phyloP scores from a whole-genome alignment of 2,329 filamentous ascomycete genomes.

The Phaeosphaeria sp. region DNA sequence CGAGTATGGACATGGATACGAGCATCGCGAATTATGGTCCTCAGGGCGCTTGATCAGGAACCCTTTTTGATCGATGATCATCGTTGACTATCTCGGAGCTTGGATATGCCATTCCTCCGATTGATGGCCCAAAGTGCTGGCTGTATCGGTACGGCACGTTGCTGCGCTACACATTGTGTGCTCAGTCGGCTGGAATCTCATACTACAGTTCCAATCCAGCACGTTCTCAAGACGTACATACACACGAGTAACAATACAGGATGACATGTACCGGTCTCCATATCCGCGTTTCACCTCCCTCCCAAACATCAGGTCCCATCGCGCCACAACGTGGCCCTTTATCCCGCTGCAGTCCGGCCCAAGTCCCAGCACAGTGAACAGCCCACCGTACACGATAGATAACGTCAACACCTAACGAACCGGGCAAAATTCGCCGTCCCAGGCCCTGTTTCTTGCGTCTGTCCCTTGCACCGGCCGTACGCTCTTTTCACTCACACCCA shows the following conservation, averaged over 20 bases:
- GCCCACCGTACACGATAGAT: background rate
- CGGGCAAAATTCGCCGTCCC: background rate
- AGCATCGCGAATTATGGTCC: background rate
- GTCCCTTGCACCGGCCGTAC: background rate
- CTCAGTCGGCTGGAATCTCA: too few relatives aligned
- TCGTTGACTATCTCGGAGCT: background rate
- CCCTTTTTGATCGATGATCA: background rate
- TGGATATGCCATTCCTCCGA: background rate
- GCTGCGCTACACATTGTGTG: too few relatives aligned
- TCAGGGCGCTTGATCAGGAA: background rate
- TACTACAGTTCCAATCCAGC: too few relatives aligned
- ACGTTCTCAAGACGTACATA: background rate
- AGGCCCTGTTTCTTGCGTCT: background rate
- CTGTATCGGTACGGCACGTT: background rate
- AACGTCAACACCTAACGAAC: too few relatives aligned
- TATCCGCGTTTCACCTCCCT: background rate
- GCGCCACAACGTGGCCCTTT: background rate
- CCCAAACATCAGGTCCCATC: background rate
- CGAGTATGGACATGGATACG: background rate
- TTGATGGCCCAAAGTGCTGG: background rate
- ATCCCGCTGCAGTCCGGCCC: background rate
- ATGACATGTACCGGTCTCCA: background rate
- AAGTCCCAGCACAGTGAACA: background rate
- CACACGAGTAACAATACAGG: background rate
- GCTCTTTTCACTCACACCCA: background rate